Conservation (phyloP, 2,329 filamentous ascomycete genomes). For the Cercospora sp. region DNA sequence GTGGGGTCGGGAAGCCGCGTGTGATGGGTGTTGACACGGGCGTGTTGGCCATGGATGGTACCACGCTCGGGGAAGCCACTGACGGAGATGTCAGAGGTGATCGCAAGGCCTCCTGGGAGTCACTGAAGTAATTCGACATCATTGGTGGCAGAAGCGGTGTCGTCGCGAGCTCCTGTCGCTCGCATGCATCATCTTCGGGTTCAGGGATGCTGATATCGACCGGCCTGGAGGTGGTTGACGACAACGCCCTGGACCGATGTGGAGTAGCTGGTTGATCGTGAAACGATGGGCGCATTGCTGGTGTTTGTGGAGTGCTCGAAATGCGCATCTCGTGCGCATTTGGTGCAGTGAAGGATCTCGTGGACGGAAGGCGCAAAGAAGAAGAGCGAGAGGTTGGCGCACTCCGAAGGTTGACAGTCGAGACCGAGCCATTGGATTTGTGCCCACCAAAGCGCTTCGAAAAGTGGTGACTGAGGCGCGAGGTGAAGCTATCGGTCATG, state of each 20-base stretch:
- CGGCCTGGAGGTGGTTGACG: conserved; percentile 19
- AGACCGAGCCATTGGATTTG: conserved; percentile 41
- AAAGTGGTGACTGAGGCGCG: conserved; percentile 58
- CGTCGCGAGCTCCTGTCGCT: conserved; percentile 66
- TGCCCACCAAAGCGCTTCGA: conserved; percentile 56
- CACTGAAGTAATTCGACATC: conserved; percentile 60
- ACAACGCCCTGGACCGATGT: conserved; percentile 19
- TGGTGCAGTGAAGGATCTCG: conserved; percentile 55
- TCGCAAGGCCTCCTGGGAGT: conserved; percentile 59
- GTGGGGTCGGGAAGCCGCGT: conserved; percentile 62
- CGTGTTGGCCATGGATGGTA: conserved; percentile 48
- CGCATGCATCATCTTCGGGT: conserved; percentile 47
- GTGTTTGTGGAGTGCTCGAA: conserved; percentile 39
- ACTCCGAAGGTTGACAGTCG: conserved; percentile 35
- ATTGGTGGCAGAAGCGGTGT: conserved; percentile 85
- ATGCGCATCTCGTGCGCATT: conserved; percentile 38
- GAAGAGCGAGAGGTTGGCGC: conserved; percentile 51
- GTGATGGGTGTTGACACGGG: conserved; percentile 54
- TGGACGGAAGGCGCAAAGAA: conserved; percentile 77
- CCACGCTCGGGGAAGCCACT: conserved; percentile 61
- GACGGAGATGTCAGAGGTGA: conserved; percentile 87
- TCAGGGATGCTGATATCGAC: conserved; percentile 31
- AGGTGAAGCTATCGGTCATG: conserved; percentile 62
- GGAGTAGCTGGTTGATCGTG: conserved; percentile 23
- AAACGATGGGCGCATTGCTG: conserved; percentile 18